These are phyloP conservation scores for Jatropha podagrica DNA, from an alignment of 441 rosid species.

Conservation along the genomic window DNA sequence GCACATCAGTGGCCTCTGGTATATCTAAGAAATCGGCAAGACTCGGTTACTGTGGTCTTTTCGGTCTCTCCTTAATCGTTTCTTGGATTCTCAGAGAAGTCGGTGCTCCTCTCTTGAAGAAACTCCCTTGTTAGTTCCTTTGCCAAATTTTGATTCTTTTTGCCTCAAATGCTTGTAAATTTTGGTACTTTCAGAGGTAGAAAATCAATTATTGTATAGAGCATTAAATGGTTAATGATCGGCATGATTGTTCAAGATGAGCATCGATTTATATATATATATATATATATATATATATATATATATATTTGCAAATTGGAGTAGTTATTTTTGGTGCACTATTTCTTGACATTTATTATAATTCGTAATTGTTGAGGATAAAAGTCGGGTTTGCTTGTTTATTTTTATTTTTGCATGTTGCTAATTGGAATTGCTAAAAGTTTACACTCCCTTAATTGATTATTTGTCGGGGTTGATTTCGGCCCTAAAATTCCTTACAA, in stretches of 20 bases:
- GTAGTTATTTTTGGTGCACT: too few relatives aligned
- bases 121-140: constrained; percentile 58
- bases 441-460: background rate
- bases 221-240: constrained; percentile 13
- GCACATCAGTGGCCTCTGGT: constrained; percentile 87
- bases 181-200: background rate
- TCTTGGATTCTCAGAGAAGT: constrained; percentile 92
- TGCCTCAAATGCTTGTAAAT: background rate
- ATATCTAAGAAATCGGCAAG: constrained; percentile 81
- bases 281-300: too few relatives aligned
- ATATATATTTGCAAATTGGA: too few relatives aligned
- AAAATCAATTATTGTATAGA: background rate
- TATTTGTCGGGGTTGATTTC: background rate
- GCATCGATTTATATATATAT: too few relatives aligned
- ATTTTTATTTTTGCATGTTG: background rate
- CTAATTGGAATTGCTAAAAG: background rate
- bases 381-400: background rate
- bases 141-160: constrained; percentile 19
- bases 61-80: constrained; percentile 80
- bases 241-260: constrained; percentile 4
- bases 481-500: background rate
- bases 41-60: constrained; percentile 91
- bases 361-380: background rate
- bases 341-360: background rate
- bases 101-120: constrained; percentile 76